Base-by-base conservation (phyloP, 495 filamentous ascomycete genomes). In the Penicilliopsis zonata region DNA sequence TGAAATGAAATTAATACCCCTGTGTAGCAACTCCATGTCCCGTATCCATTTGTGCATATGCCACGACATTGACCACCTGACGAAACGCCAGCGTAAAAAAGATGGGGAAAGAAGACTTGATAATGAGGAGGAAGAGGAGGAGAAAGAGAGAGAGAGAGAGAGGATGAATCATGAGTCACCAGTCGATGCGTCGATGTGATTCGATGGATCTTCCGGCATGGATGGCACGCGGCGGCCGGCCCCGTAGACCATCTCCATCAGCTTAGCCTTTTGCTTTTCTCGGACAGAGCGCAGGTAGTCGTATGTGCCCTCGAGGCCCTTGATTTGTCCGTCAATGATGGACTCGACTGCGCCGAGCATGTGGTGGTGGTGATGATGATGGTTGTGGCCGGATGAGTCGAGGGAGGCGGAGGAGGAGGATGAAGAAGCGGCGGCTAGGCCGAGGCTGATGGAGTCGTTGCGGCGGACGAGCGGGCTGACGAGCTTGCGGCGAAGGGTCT, bases 181-280 rank as follows among this genome's bases (percentile, higher is more conserved):
- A n/a, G n/a, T n/a, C n/a, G n/a, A n/a, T n/a, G n/a, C n/a, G n/a
- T n/a, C 21, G 21, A 23, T 6, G 21, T 23, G 21, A 6, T 23
- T 23, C 10, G 21, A 6, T 10, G 10, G 10, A 23, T 23, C 21
- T 10, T 23, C 21, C 21, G 21, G n/a, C 21, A 13, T 12, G 10
- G 44, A 38, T 0, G 50, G 47, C 5, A 49, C 2, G 31, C 45
- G 54, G 30, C 61, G 55, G 15, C 68, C 69, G 9, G 69, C 61
- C 1, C 80, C 81, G 56, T 81, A 87, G 2, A 86, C 52, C 58
- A 78, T 70, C 61, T 87, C 80, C 72, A 93, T 71, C 41, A 87
- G 55, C 59, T 80, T 86, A 18, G 72, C 67, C 61, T 86, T 92
- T 62, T 94, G 86, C 35, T 66, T 68, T 45, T 80, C 71, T 32